A percentile compares a stretch with the other conserved stretches of the same genome.
Conservation (phyloP, 805 yeast species). For the Cyberlindnera samutprakarnensis region DNA sequence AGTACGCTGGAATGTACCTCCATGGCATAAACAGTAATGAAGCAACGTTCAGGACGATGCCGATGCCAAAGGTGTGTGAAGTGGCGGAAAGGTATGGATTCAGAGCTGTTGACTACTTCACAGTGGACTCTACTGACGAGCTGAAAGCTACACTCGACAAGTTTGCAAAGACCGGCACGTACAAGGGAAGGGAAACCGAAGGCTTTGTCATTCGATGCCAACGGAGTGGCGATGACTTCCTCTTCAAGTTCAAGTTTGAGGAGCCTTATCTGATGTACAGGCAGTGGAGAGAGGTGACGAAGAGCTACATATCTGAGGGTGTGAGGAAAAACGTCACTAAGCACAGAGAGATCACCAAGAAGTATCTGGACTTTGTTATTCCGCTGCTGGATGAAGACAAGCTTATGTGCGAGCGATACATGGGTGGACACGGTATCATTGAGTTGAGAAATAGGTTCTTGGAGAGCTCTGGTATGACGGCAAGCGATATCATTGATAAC, state of each 20-base stretch:
- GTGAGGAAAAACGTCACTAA: constrained; percentile 30
- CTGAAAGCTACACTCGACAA: constrained; percentile 46
- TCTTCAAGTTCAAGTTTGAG: constrained; percentile 91
- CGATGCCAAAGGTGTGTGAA: constrained; percentile 48
- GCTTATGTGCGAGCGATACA: constrained; percentile 35
- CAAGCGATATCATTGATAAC: constrained; percentile 47
- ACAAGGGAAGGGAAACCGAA: constrained; percentile 68
- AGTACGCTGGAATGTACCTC: constrained; percentile 73
- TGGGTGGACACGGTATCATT: constrained; percentile 64
- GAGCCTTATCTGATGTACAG: constrained; percentile 92
- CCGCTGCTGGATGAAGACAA: constrained; percentile 47
- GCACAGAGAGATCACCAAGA: constrained; percentile 54
- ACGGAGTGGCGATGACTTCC: constrained; percentile 37
- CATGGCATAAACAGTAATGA: constrained; percentile 81
- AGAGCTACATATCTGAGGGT: constrained; percentile 34
- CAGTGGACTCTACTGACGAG: constrained; percentile 29
- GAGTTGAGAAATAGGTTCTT: constrained; percentile 63
- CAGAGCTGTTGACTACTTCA: constrained; percentile 42
- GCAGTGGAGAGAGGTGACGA: constrained; percentile 84
- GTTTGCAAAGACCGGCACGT: constrained; percentile 61
- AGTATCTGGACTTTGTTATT: constrained; percentile 61
- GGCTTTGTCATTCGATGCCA: constrained; percentile 87
- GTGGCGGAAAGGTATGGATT: constrained; percentile 73
- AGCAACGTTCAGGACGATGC: constrained; percentile 53
- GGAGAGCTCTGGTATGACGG: constrained; percentile 42